Conservation (phyloP, 1,284 basidiomycete genomes). For the Porodaedalea pini region DNA sequence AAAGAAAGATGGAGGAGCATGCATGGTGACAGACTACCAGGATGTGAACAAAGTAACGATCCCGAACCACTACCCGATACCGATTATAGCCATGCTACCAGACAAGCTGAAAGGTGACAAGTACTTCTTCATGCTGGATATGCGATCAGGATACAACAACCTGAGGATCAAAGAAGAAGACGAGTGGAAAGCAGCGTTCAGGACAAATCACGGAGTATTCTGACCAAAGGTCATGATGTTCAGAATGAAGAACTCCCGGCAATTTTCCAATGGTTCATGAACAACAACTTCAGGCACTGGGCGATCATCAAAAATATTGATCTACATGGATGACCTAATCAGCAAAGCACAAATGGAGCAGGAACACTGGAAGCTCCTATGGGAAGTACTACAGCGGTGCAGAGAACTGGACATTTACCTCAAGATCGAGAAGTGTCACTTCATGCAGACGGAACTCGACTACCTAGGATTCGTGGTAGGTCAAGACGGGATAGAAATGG, state of each 20-base stretch:
- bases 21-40: conserved; percentile 33
- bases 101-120: conserved; percentile 24
- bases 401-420: conserved; percentile 21
- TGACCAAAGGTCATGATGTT: conserved; percentile 34
- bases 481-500: conserved; percentile 21
- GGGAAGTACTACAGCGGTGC: conserved; percentile 24
- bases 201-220: conserved; percentile 31
- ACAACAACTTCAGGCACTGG: conserved; percentile 18
- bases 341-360: too few species aligned
- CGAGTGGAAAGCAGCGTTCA: conserved; percentile 25
- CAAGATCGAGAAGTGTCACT: conserved; percentile 32
- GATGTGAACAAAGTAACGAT: conserved; percentile 30
- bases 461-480: conserved; percentile 18
- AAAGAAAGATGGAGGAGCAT: conserved; percentile 34
- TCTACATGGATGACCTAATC: too few species aligned
- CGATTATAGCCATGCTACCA: conserved; percentile 29
- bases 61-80: conserved; percentile 29
- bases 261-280: conserved; percentile 28
- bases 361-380: too few species aligned
- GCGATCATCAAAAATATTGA: too few species aligned
- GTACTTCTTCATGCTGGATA: conserved; percentile 30
- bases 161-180: conserved; percentile 21
- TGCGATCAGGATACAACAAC: conserved; percentile 21
- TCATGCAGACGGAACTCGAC: conserved; percentile 20
- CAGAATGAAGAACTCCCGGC: conserved; percentile 39